These are phyloP conservation scores for Aspergillus chevalieri DNA, from an alignment of 2,329 filamentous ascomycete species.

Conservation along the genomic window DNA sequence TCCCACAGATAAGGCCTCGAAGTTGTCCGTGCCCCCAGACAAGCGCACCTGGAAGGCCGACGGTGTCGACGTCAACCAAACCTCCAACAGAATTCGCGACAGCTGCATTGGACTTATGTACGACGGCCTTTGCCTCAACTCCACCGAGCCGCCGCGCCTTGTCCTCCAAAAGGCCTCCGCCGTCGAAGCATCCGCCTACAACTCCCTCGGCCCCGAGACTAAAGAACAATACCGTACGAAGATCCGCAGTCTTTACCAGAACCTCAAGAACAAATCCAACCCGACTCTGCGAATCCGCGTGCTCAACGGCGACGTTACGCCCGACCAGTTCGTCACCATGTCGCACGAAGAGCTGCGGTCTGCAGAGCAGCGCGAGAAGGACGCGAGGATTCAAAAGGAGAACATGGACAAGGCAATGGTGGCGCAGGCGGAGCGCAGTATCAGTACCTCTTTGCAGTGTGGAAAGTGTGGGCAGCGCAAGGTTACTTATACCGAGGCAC, in stretches of 20 bases:
- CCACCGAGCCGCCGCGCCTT: slow-evolving; percentile 52
- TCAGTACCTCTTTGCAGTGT: slow-evolving; percentile 81
- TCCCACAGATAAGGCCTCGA: slow-evolving; percentile 46
- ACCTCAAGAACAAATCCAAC: slow-evolving; percentile 90
- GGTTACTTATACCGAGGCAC: slow-evolving; percentile 92
- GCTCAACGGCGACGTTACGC: slow-evolving; percentile 63
- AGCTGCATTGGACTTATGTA: slow-evolving; percentile 87
- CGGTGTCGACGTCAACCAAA: slow-evolving; percentile 69
- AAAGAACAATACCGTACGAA: slow-evolving; percentile 73
- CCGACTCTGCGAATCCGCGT: slow-evolving; percentile 68
- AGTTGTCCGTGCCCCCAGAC: slow-evolving; percentile 56
- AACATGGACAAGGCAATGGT: slow-evolving; percentile 98
- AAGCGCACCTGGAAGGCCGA: slow-evolving; percentile 81
- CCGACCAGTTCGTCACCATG: slow-evolving; percentile 77
- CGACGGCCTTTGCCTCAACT: slow-evolving; percentile 76
- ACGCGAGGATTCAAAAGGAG: slow-evolving; percentile 72
- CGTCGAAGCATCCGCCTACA: slow-evolving; percentile 71
- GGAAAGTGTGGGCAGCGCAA: slow-evolving; percentile 88
- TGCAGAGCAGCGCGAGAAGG: slow-evolving; percentile 68
- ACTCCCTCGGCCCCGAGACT: slow-evolving; percentile 62
- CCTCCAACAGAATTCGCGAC: slow-evolving; percentile 67
- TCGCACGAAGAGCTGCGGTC: slow-evolving; percentile 86
- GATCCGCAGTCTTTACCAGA: slow-evolving; percentile 87
- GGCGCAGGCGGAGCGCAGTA: slow-evolving; percentile 82
- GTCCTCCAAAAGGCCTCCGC: slow-evolving; percentile 63